phyloP scores from a whole-genome alignment of 345 rosid genomes.

The Melastoma malabathricum region DNA sequence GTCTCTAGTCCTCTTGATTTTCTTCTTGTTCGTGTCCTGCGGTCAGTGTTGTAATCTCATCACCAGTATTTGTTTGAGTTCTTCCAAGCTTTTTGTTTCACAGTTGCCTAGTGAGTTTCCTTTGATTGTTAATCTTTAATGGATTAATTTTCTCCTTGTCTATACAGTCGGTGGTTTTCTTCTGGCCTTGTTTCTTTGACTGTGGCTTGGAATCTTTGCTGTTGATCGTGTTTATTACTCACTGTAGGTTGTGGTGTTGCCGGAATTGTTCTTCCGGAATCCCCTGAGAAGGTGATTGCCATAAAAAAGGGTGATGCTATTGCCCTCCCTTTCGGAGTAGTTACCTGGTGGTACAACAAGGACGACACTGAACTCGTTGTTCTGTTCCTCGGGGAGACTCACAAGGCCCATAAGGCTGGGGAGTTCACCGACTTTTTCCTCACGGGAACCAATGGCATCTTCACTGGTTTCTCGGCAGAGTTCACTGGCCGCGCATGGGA shows the following conservation, averaged over 20 bases:
- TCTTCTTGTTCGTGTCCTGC: not conserved
- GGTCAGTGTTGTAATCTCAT: too few relatives aligned
- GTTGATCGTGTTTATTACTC: not conserved
- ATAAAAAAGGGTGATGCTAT: constrained; percentile 81
- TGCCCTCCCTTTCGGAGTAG: constrained; percentile 83
- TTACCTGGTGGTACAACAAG: constrained; percentile 83
- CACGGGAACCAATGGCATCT: constrained; percentile 63
- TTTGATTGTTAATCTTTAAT: too few relatives aligned
- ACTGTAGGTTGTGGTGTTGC: constrained; percentile 59
- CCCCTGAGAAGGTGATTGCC: constrained; percentile 65
- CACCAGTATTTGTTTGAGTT: too few relatives aligned
- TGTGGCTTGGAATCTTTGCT: not conserved
- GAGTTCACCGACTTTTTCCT: constrained; percentile 69
- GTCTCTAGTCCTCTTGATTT: not conserved
- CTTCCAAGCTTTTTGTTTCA: too few relatives aligned
- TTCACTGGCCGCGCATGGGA: constrained; percentile 76
- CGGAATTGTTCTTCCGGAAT: constrained; percentile 82
- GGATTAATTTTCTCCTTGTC: too few relatives aligned
- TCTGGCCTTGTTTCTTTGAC: too few relatives aligned
- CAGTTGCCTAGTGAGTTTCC: too few relatives aligned
- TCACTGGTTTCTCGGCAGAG: constrained; percentile 65
- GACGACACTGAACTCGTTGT: constrained; percentile 63
- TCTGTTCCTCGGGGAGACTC: constrained; percentile 76
- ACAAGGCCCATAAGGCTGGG: constrained; percentile 64
- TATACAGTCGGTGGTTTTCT: too few relatives aligned